A percentile compares a stretch with the other conserved stretches of the same genome.
Evolutionary conservation across 371 early-diverging fungal species (phyloP).

Genomic region (Mortierella sp.): DNA sequence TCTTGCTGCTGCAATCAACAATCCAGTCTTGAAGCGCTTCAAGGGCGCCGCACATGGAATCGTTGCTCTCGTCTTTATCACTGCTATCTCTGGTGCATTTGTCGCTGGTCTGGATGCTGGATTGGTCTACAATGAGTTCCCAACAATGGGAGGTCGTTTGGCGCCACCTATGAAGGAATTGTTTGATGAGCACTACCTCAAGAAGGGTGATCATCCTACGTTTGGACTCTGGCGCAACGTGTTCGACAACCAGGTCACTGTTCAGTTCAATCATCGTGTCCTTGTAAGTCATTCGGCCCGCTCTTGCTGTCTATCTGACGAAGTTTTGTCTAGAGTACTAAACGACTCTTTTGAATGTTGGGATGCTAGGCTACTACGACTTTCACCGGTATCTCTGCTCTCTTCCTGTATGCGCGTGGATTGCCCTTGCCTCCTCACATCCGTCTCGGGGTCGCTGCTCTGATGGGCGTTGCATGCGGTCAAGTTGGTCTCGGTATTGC

Average conservation of each 20-base stretch:
- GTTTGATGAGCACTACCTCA: slow-evolving; percentile 72
- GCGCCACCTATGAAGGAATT: slow-evolving; percentile 78
- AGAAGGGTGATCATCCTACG: slow-evolving; percentile 55
- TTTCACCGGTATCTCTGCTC: slow-evolving; percentile 70
- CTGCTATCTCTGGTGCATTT: slow-evolving; percentile 91
- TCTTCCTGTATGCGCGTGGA: slow-evolving; percentile 79
- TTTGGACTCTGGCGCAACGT: slow-evolving; percentile 79
- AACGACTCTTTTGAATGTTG: not conserved
- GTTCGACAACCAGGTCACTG: slow-evolving; percentile 93
- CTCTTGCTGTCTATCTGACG: no score
- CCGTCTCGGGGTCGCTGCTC: slow-evolving; percentile 72
- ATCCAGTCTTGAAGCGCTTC: slow-evolving; percentile 68
- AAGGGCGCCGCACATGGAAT: slow-evolving; percentile 69
- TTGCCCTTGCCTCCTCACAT: slow-evolving; percentile 78
- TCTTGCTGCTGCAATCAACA: slow-evolving; percentile 60
- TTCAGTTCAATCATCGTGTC: slow-evolving; percentile 94
- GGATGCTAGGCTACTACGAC: slow-evolving; percentile 81
- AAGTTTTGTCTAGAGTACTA: no score
- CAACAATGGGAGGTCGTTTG: slow-evolving; percentile 86
- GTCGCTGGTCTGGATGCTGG: slow-evolving; percentile 98
- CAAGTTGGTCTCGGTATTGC: slow-evolving; percentile 91
- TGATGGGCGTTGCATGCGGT: slow-evolving; percentile 79
- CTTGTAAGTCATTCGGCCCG: slow-evolving; percentile 68
- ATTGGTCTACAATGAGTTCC: slow-evolving; percentile 95
- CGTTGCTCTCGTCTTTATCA: slow-evolving; percentile 81